Base-by-base conservation (phyloP, 257 asterid genomes). In the Solanum dulcamara region DNA sequence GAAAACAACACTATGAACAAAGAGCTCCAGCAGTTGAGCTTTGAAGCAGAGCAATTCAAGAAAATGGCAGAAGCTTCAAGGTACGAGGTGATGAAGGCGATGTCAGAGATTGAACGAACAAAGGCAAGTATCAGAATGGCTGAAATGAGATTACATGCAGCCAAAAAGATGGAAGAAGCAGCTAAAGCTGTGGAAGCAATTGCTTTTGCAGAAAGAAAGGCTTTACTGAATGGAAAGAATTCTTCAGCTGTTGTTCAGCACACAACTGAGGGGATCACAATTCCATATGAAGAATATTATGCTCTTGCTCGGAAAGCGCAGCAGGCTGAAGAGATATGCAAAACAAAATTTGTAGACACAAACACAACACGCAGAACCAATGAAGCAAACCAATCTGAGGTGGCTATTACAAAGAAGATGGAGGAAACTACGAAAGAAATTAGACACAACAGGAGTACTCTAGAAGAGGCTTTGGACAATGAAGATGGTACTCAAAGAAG, bases 81-180 rank as follows among this genome's bases (percentile, higher is more conserved):
- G 66, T 94, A 94, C 70, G 98, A 94, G 90, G 97, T 96, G 28
- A 92, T 94, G 93, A 91, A 88, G 85, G 99, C 99, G 1, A 93
- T 93, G 96, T 72, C 91, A 0, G 99, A 96, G 93, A 96, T 96
- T 4, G 98, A 96, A 60, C 84, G 91, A 68, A 93, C 98, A 1
- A 96, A 94, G 88, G 89, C 91, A 48, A 94, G 98, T 83, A 96
- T 96, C 6, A 90, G 83, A 60, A 93, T 96, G 96, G 98, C 97
- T 10, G 99, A 96, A 86, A 94, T 96, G 99, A 93, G 99, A 84
- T 48, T 94, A 30, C 89, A 89, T 51, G 99, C 99, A 0, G 99
- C 99, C 26, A 93, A 93, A 90, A 96, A 96, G 79, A 94, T 96
- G 97, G 98, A 94, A 72, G 98, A 96, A 84, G 97, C 98, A 7